Base-by-base conservation (phyloP, 2,329 filamentous ascomycete genomes). In the Cercospora zeae-maydis region DNA sequence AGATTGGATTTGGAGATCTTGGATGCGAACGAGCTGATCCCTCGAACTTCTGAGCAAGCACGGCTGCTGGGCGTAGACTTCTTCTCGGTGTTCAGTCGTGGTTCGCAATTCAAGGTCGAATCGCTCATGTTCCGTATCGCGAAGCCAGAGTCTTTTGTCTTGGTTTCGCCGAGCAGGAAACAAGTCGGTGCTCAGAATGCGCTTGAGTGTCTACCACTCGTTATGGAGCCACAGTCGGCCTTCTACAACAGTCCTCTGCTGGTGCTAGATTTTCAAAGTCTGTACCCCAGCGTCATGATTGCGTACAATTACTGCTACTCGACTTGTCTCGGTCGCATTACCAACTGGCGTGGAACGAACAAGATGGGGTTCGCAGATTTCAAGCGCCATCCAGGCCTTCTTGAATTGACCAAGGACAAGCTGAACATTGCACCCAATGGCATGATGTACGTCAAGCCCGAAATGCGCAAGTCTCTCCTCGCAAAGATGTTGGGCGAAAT, bases 301-400 rank as follows among this genome's bases (percentile, higher is more conserved):
- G 95, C 95, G 0, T 98, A 99, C 80, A 99, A 99, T 72, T 95
- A 97, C 74, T 99, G 95, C 78, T 99, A 99, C 74, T 98, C 95
- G 0, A 99, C 95, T 0, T 99, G 93, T 70, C 82, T 98, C 0
- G 95, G 95, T 0, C 86, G 95, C 31, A 87, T 96, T 39, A 85
- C 87, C 30, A 86, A 87, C 69, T 97, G 93, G 93, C 86, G 92
- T n/a, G 93, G 92, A 2, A 87, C 85, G 31, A 93, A 92, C 79
- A 96, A 98, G 78, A 92, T 99, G 89, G 95, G 95, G 0, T 96
- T 98, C 74, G 87, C 87, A 30, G 89, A 96, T 65, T 98, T 96
- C 77, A 83, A 88, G 66, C 86, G 95, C 24, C 86, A 93, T 67
- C 82, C 87, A 34, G 84, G 89, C 14, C 78, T 98, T 1, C 79